Conservation (phyloP, 1,284 basidiomycete genomes). For the Laetiporus sulphureus region DNA sequence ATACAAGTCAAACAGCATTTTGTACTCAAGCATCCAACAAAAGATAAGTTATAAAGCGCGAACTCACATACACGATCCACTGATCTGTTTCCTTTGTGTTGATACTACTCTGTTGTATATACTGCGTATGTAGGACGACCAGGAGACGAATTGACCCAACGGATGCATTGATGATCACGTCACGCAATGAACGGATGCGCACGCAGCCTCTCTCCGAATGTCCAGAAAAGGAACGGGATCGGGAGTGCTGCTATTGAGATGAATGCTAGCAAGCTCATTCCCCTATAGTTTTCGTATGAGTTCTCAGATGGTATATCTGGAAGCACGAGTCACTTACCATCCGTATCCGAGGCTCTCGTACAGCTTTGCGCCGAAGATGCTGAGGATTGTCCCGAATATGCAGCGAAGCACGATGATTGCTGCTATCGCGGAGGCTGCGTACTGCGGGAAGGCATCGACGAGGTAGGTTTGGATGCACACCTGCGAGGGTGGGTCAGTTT, state of each 20-base stretch:
- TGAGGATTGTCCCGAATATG: conserved; percentile 8
- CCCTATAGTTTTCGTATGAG: conserved; percentile 1
- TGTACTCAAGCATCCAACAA: no score
- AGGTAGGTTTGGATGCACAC: conserved; percentile 10
- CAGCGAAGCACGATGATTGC: conserved; percentile 8
- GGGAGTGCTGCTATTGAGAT: conserved; percentile 7
- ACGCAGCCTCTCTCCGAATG: conserved; percentile 6
- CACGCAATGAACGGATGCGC: conserved; percentile 5
- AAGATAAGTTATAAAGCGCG: no score
- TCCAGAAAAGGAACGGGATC: conserved; percentile 7
- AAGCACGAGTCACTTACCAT: conserved; percentile 4
- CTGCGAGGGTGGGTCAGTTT: no score
- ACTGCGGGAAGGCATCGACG: conserved; percentile 7
- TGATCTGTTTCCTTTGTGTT: no score
- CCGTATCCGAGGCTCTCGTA: conserved; percentile 7
- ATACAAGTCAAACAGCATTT: no score
- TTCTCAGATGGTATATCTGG: not conserved
- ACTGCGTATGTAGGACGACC: conserved; percentile 35
- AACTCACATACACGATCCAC: no score
- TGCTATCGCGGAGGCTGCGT: conserved; percentile 9
- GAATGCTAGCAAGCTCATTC: conserved; percentile 7
- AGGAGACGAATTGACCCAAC: conserved; percentile 53
- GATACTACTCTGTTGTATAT: no score
- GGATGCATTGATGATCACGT: not conserved
- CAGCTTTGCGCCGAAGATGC: conserved; percentile 6